Base-by-base conservation (phyloP, 1,284 basidiomycete genomes). In the Hortiboletus rubellus region DNA sequence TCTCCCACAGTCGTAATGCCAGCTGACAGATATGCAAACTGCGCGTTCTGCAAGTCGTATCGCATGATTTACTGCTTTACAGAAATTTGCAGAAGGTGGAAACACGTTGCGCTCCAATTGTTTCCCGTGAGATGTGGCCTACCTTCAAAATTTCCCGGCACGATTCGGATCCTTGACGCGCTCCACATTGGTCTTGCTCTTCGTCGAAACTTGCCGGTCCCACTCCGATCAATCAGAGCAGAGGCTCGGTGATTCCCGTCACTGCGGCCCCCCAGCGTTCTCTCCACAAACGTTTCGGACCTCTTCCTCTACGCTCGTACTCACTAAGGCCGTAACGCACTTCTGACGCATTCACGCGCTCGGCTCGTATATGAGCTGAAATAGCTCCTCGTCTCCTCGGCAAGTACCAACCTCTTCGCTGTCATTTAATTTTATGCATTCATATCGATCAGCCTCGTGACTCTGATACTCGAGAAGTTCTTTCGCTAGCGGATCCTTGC, bases 11-110 rank as follows among this genome's bases (percentile, higher is more conserved):
- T 33, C 9, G 44, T 46, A 18, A 33, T n/a, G 7, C 44, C n/a
- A 18, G 30, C 30, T 12, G 44, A 46, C 14, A 33, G 58, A 47
- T 74, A 72, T 0, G 69, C 70, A 22, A 76, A 65, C 27, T 69
- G 62, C 7, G 74, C 71, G 6, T 12, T 18, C 9, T 61, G 60
- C 14, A 66, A 47, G 15, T 60, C 31, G 3, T 61, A 60, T 22
- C 61, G 52, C 3, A 69, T 63, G 14, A 72, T 4, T 36, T 17
- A 14, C 14, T 15, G 12, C 36, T 17, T 6, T 14, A 5, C 36
- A 15, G 36, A 14, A 37, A 17, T 37, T 17, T 37, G 7, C 14
- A 15, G 43, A 8, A 34, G 10, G 44, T 18, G 46, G 33, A 36
- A 15, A 24, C 15, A 17, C 22, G 36, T 37, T 9, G 15, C 41